Conservation (phyloP, 1,139 yeast species). For the Lodderomyces jiufengensis region DNA sequence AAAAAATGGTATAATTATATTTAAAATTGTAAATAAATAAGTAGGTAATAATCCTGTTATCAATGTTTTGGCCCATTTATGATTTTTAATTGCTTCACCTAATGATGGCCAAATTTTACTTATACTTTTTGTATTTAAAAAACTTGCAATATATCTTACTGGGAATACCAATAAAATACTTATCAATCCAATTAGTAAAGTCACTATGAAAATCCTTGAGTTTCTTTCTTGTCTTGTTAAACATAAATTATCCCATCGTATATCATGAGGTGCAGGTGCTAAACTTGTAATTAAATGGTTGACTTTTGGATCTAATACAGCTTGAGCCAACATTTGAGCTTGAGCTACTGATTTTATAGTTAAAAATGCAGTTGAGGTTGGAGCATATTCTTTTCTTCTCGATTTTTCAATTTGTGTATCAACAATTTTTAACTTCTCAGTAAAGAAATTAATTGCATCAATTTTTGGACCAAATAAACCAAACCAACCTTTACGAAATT, state of each 20-base stretch:
- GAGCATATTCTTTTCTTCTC: constrained; percentile 59
- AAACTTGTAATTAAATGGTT: constrained; percentile 66
- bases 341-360: constrained; percentile 84
- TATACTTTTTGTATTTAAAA: constrained; percentile 66
- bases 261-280: constrained; percentile 89
- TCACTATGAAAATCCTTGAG: constrained; percentile 57
- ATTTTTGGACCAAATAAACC: constrained; percentile 56
- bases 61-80: constrained; percentile 56
- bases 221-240: constrained; percentile 56
- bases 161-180: constrained; percentile 72
- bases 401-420: constrained; percentile 59
- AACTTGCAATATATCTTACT: constrained; percentile 67
- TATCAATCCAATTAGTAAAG: constrained; percentile 57
- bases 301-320: constrained; percentile 76
- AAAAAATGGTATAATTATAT: constrained; percentile 69
- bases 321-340: constrained; percentile 89
- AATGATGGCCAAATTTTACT: constrained; percentile 69
- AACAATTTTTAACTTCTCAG: constrained; percentile 50
- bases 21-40: constrained; percentile 69
- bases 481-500: constrained; percentile 44
- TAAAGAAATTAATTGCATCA: constrained; percentile 63
- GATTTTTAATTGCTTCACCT: constrained; percentile 57
- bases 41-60: constrained; percentile 81
- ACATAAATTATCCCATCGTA: constrained; percentile 73
- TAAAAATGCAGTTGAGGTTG: constrained; percentile 64